Conservation (phyloP, 2,329 filamentous ascomycete species). For the Fonsecaea monophora region DNA sequence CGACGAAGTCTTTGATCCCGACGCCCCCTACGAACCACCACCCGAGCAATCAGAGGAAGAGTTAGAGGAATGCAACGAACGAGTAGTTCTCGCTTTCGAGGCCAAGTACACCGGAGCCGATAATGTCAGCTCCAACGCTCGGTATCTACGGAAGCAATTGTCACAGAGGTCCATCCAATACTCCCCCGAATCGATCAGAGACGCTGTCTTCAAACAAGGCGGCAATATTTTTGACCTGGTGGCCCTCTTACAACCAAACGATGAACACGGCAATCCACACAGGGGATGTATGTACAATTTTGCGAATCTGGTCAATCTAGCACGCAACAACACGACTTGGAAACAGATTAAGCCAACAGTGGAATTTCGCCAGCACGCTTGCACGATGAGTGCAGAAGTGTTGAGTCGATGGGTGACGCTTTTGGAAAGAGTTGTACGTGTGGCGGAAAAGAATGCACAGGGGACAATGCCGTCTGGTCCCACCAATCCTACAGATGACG, state of each 20-base stretch:
- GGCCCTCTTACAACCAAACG: constrained; percentile 17
- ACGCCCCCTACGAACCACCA: constrained; percentile 8
- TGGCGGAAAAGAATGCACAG: constrained; percentile 27
- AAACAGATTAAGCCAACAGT: constrained; percentile 35
- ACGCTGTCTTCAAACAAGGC: constrained; percentile 27
- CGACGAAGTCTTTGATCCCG: constrained; percentile 23
- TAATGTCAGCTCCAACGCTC: constrained; percentile 32
- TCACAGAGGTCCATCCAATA: neutral
- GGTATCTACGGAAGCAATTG: constrained; percentile 17
- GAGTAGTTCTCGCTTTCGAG: constrained; percentile 25
- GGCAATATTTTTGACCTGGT: constrained; percentile 28
- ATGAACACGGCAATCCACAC: constrained; percentile 14
- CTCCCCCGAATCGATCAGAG: constrained; percentile 8
- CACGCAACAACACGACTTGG: constrained; percentile 26
- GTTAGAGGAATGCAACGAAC: constrained; percentile 26
- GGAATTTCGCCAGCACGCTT: constrained; percentile 38
- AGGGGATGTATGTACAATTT: constrained; percentile 37
- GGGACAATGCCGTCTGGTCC: no score
- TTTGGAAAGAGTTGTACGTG: constrained; percentile 31
- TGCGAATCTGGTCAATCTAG: constrained; percentile 28
- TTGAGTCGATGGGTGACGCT: constrained; percentile 35
- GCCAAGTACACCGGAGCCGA: constrained; percentile 29
- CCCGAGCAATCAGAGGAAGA: constrained; percentile 25
- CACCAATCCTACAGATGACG: neutral
- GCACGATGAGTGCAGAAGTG: constrained; percentile 25